Evolutionary conservation across 169 alveolate species (phyloP), one percentile per base, ranked within the genome.

Genomic region (Cyclospora cayetanensis): DNA sequence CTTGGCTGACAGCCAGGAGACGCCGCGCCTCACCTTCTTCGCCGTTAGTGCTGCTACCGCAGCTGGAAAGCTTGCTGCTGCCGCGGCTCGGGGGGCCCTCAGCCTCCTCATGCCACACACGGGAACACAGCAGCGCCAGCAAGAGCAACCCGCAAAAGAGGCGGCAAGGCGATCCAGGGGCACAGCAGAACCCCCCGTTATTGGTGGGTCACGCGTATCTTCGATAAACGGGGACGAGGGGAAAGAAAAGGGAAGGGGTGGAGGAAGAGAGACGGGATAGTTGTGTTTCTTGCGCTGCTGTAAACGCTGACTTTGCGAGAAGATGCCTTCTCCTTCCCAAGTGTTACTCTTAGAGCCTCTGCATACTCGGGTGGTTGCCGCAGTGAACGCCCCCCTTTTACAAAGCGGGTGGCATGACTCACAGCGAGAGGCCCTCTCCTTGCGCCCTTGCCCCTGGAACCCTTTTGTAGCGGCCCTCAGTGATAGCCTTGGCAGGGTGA

Each of bases 11-110:
- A 9, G 34, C 7, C 70, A 55, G 70, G 29, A 22, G n/a, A 22
- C n/a, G 31, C 70, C 29, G 34, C 70, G 70, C 70, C n/a, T 55
- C 27, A 9, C 70, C n/a, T 55, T 55, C 27, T 55, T 55, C 27
- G 70, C 70, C 3, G 70, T 55, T 4, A 11, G 34, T 55, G 70
- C 70, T 55, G 70, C 70, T 55, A 29, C 70, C n/a, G 70, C 70
- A 20, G 70, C 70, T 55, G 70, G 70, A 7, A 55, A 55, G 70
- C 70, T 55, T 55, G 70, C 70, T 55, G 70, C 70, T 55, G 70
- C 70, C n/a, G 70, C 70, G 12, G 70, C 70, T 22, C 12, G 70
- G 70, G 70, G 70, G 70, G 70, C 70, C 70, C 27, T 55, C 31
- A 55, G 70, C n/a, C 70, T 55, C 70, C 70, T 55, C 22, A 46